These are phyloP conservation scores for Spatholobus suberectus DNA, from an alignment of 306 rosid genomes.

Conservation along the genomic window DNA sequence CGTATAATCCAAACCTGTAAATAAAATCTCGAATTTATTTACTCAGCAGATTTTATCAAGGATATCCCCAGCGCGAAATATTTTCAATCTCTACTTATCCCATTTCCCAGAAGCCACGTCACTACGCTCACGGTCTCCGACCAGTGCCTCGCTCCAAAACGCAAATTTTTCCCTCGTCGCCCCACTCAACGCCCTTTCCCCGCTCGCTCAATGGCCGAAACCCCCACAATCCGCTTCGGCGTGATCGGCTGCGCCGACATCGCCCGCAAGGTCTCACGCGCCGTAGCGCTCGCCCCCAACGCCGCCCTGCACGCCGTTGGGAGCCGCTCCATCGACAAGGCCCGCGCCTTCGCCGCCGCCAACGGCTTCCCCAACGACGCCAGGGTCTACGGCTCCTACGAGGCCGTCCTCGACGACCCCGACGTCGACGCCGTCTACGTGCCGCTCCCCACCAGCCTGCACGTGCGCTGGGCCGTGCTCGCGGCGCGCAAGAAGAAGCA, in stretches of 20 bases:
- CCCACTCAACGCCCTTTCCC: too few species aligned
- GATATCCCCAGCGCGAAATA: too few species aligned
- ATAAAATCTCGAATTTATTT: too few species aligned
- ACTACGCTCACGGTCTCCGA: too few species aligned
- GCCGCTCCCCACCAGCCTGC: slow-evolving; percentile 87
- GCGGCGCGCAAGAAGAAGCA: slow-evolving; percentile 88
- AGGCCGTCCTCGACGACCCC: slow-evolving; percentile 74
- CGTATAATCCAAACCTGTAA: too few species aligned
- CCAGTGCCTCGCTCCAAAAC: too few species aligned
- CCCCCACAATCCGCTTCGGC: slow-evolving; percentile 63
- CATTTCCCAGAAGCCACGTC: too few species aligned
- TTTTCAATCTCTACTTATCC: too few species aligned
- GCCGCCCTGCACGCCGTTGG: slow-evolving; percentile 70
- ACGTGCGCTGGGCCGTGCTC: slow-evolving; percentile 74
- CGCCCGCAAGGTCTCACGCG: slow-evolving; percentile 79
- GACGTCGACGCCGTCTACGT: slow-evolving; percentile 83
- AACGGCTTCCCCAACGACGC: slow-evolving; percentile 65
- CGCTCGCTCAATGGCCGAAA: slow-evolving; percentile 48
- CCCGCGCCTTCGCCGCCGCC: slow-evolving; percentile 64
- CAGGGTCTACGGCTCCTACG: slow-evolving; percentile 79
- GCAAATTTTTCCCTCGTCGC: too few species aligned
- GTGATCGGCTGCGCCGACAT: slow-evolving; percentile 86
- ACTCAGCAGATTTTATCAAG: too few species aligned
- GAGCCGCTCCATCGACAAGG: slow-evolving; percentile 82
- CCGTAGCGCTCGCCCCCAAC: slow-evolving; percentile 65